Evolutionary conservation across 345 rosid species (phyloP).

Genomic region (Hevea brasiliensis): DNA sequence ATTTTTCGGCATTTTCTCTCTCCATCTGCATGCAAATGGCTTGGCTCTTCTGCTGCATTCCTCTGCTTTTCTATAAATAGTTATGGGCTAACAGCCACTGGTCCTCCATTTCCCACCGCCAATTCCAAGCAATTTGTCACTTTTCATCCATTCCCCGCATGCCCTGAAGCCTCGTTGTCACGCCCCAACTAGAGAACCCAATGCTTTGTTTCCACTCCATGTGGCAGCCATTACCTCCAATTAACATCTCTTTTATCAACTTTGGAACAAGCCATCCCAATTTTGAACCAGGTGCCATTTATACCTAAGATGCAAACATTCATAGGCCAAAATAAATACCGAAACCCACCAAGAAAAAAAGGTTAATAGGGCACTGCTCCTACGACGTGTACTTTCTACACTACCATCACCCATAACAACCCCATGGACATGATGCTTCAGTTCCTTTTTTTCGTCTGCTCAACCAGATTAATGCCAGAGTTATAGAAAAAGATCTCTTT

Average conservation of each 20-base stretch:
- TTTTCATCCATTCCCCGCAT: constrained; percentile 24
- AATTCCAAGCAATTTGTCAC: constrained; percentile 28
- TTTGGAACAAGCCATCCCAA: neutral
- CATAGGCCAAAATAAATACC: neutral
- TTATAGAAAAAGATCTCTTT: neutral
- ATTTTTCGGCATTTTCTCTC: neutral
- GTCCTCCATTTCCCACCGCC: constrained; percentile 38
- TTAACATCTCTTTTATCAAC: neutral
- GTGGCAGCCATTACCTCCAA: neutral
- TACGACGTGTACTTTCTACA: no score
- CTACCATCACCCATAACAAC: no score
- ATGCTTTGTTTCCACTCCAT: neutral
- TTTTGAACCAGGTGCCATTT: neutral
- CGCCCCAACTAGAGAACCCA: constrained; percentile 18
- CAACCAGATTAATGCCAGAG: no score
- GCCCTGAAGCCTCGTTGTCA: constrained; percentile 17
- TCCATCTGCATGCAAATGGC: constrained; percentile 10
- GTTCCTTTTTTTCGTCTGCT: neutral
- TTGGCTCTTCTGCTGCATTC: constrained; percentile 22
- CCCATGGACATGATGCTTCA: neutral
- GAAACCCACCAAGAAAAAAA: neutral
- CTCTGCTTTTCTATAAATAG: constrained; percentile 29
- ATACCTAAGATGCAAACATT: neutral
- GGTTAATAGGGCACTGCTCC: no score
- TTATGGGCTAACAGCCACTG: constrained; percentile 34